phyloP scores from a whole-genome alignment of 2,329 filamentous ascomycete species.

The Diaporthe vaccinii region DNA sequence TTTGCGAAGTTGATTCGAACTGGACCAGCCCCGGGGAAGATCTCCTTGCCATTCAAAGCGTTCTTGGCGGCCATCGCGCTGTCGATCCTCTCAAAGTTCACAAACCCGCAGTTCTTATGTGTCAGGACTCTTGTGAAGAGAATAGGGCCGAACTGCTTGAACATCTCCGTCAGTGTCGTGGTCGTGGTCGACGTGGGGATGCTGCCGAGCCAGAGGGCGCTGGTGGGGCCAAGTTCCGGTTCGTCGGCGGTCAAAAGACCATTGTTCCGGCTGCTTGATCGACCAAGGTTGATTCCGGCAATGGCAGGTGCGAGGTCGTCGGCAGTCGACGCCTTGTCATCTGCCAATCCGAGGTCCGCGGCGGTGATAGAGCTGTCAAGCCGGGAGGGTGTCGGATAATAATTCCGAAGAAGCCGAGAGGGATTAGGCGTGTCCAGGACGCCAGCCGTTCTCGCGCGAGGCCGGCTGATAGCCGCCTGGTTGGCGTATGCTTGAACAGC shows the following conservation, averaged over 20 bases:
- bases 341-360: constrained; percentile 79
- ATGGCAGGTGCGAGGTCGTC: constrained; percentile 86
- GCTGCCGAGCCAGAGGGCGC: constrained; percentile 96
- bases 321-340: constrained; percentile 76
- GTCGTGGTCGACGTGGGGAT: constrained; percentile 98
- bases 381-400: constrained; percentile 79
- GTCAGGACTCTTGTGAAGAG: constrained; percentile 93
- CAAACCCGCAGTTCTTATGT: constrained; percentile 99
- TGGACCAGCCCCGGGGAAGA: constrained; percentile 95
- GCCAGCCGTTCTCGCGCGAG: constrained; percentile 88
- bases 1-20: constrained; percentile 98
- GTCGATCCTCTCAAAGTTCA: constrained; percentile 94
- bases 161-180: constrained; percentile 94
- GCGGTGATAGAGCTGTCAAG: constrained; percentile 83
- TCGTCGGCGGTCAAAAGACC: constrained; percentile 81
- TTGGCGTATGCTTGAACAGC: constrained; percentile 93
- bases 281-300: constrained; percentile 80
- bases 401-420: constrained; percentile 76
- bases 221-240: constrained; percentile 85
- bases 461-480: constrained; percentile 84
- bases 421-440: constrained; percentile 82
- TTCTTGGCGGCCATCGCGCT: constrained; percentile 91
- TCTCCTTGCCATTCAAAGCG: constrained; percentile 94
- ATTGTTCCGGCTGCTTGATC: constrained; percentile 76
- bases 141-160: constrained; percentile 92